Evolutionary conservation across 2,329 filamentous ascomycete species (phyloP).

Genomic region (Pseudocercospora eumusae): DNA sequence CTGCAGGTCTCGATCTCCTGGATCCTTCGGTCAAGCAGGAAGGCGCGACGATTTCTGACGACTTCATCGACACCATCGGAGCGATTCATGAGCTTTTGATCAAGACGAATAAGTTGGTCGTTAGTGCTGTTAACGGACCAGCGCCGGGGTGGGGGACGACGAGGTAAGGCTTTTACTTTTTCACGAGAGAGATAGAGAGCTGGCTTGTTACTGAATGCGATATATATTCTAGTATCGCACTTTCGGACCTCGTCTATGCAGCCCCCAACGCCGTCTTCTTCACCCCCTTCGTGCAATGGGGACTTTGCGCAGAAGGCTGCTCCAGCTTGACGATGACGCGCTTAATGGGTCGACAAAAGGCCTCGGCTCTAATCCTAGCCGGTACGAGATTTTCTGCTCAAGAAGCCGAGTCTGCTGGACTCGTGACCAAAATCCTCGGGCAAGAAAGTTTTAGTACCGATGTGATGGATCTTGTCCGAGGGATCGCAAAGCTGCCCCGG

Average conservation of each 20-base stretch:
- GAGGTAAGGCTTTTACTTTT: background rate
- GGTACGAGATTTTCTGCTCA: constrained; percentile 25
- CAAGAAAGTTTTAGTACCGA: constrained; percentile 25
- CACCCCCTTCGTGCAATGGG: constrained; percentile 34
- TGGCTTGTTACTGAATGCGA: background rate
- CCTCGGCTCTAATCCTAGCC: constrained; percentile 27
- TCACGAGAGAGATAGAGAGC: no score
- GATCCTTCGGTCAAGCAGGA: constrained; percentile 23
- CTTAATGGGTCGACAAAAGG: constrained; percentile 31
- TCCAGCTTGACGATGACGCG: constrained; percentile 25
- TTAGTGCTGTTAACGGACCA: constrained; percentile 30
- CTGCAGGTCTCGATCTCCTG: constrained; percentile 29
- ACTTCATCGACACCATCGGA: constrained; percentile 20
- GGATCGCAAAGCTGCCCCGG: constrained; percentile 26
- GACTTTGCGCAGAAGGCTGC: constrained; percentile 31
- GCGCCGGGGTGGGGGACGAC: constrained; percentile 24
- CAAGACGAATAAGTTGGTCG: constrained; percentile 26
- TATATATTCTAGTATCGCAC: constrained; percentile 21
- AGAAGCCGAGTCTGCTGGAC: constrained; percentile 25
- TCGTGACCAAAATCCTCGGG: constrained; percentile 27
- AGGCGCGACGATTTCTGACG: constrained; percentile 27
- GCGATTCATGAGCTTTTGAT: constrained; percentile 28
- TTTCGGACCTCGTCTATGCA: constrained; percentile 31
- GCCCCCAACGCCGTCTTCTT: constrained; percentile 29
- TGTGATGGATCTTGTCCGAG: constrained; percentile 28